Evolutionary conservation across 257 asterid species (phyloP).

Genomic region (Ligustrum vulgare): DNA sequence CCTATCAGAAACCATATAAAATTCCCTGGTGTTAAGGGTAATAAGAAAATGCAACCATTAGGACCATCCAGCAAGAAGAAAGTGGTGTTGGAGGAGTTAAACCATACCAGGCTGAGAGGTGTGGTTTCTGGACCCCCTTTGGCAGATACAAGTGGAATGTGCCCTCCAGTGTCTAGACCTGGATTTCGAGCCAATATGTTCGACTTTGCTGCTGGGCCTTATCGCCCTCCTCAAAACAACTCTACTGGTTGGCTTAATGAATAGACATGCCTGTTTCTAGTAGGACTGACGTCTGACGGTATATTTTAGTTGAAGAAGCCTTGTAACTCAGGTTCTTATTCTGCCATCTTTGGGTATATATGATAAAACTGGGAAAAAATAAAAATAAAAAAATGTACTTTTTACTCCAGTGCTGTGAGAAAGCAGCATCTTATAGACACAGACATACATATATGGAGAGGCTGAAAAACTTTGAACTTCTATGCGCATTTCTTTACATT

Average conservation of each 20-base stretch:
- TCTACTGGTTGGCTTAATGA: background rate
- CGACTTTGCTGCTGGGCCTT: background rate
- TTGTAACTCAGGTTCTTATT: no score
- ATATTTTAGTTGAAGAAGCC: no score
- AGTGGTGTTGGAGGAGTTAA: conserved; percentile 23
- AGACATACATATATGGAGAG: no score
- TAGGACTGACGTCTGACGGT: no score
- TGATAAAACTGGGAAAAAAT: no score
- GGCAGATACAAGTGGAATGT: background rate
- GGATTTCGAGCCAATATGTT: background rate
- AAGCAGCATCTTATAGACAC: no score
- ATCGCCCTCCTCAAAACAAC: background rate
- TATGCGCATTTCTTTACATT: no score
- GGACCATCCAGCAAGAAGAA: conserved; percentile 29
- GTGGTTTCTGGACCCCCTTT: background rate
- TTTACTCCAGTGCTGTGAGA: no score
- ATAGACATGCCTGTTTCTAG: background rate
- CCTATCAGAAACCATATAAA: conserved; percentile 69
- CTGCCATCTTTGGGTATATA: no score
- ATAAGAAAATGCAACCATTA: conserved; percentile 23
- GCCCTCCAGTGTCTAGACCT: background rate
- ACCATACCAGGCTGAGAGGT: no score
- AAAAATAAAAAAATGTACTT: no score
- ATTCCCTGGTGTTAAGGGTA: conserved; percentile 59
- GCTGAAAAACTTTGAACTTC: no score